A percentile compares a stretch with the other conserved stretches of the same genome.
These are phyloP conservation scores for Gyrodon lividus DNA, from an alignment of 768 basidiomycete species.

Conservation along the genomic window DNA sequence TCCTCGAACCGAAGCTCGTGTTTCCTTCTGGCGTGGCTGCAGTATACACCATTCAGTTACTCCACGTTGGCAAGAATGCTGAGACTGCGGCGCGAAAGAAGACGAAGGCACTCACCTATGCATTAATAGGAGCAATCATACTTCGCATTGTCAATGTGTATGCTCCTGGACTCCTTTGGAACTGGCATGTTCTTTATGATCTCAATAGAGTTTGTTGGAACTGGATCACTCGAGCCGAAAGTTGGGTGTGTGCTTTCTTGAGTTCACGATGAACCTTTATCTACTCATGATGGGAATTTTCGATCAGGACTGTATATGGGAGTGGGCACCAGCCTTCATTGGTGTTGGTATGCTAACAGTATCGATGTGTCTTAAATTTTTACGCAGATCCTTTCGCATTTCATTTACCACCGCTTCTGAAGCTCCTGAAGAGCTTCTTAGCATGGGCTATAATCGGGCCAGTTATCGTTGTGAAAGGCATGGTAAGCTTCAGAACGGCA, in stretches of 20 bases:
- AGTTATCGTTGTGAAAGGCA: constrained; percentile 48
- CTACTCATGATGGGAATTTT: constrained; percentile 34
- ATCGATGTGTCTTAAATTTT: constrained; percentile 58
- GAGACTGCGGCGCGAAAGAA: constrained; percentile 55
- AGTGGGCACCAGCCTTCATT: constrained; percentile 53
- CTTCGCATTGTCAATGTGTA: constrained; percentile 57
- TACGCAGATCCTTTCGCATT: constrained; percentile 30
- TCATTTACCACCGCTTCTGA: constrained; percentile 28
- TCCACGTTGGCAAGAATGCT: constrained; percentile 52
- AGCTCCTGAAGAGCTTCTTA: constrained; percentile 46
- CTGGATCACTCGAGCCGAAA: constrained; percentile 56
- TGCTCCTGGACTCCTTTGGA: constrained; percentile 56
- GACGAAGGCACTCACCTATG: constrained; percentile 46
- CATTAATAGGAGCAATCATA: constrained; percentile 47
- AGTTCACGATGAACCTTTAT: constrained; percentile 33
- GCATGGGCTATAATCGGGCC: constrained; percentile 66
- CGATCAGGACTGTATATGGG: constrained; percentile 30
- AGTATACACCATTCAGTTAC: constrained; percentile 61
- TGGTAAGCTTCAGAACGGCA: not conserved
- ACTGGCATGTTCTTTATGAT: constrained; percentile 67
- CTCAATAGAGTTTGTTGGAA: constrained; percentile 57
- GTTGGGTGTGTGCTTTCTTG: constrained; percentile 52
- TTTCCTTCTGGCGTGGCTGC: constrained; percentile 69
- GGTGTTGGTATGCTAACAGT: constrained; percentile 58
- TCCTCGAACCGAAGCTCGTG: constrained; percentile 59